Evolutionary conservation across 768 basidiomycete species (phyloP), one percentile per base, ranked within the genome.

Genomic region (Leccinum rimulosum): DNA sequence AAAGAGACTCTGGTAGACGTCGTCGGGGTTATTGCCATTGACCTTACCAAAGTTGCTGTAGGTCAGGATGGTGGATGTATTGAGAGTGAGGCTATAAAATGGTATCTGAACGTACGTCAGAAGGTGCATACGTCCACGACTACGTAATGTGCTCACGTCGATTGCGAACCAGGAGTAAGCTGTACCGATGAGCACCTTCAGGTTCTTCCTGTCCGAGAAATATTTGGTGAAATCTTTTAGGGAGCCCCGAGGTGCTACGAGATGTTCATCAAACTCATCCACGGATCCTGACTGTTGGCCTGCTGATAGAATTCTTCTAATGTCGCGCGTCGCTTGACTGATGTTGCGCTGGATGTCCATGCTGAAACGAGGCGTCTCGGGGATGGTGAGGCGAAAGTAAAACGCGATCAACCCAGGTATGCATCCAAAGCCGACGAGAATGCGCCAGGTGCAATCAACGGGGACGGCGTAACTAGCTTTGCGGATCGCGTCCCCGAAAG

Each of bases 371-470:
- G 93, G 93, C 1, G 93, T 94, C 73, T 95, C 93, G 12, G 92
- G 91, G 68, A 95, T 93, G 31, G 93, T 94, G 43, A 93, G 79
- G 67, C 93, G 91, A 85, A 89, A 93, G 78, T 92, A 95, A 54
- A 92, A 83, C 15, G 91, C 91, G 53, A 93, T 71, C 47, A 79
- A 76, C 52, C 84, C 93, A 43, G 93, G 92, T 48, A 96, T 75
- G 59, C 86, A 88, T 45, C 93, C 93, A 47, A 95, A 76, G 64
- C 93, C 93, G 72, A 95, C 89, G 67, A 95, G 80, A 51, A 95
- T 76, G 66, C 94, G 87, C 93, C 93, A 95, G 72, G 83, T 80
- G 68, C 75, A 82, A 73, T 96, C 93, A 58, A 96, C 79, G 35
- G 81, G 78, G n/a, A 67, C 60, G 22, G 79, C 71, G 38, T 74